Base-by-base conservation (phyloP, 805 yeast species). In the Metschnikowia orientalis region DNA sequence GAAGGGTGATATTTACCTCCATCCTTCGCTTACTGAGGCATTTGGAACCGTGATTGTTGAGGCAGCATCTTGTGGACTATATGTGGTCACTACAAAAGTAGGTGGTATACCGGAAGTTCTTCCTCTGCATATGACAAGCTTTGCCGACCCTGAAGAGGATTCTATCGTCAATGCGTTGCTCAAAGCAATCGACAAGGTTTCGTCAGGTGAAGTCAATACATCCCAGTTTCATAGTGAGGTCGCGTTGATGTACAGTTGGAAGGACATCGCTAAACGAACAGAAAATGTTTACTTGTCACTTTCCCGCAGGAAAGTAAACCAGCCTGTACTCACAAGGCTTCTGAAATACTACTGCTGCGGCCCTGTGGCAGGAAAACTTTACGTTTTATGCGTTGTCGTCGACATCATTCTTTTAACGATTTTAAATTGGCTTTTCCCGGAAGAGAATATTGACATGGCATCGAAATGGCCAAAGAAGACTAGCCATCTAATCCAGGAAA, bases 91-190 rank as follows among this genome's bases (percentile, higher is more conserved):
- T 0, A 92, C 99, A 0, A 77, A 79, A 37, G 98, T 92, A 0
- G 99, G 99, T 8, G 99, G 98, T 4, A 89, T 92, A 23, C 97
- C 97, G 0, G 99, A 92, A 53, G 97, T 92, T 4, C 59, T 92
- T 23, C 99, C 98, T 0, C 70, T 71, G 15, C 84, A 88, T 49
- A 92, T 92, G 97, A 88, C 95, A 1, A 81, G 82, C 1, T 92
- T 84, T 57, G 89, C 97, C 0, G 71, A 79, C 10, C 95, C 97
- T 0, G 84, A 90, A 3, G 96, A 85, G 32, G 85, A 84, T 37
- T 79, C 92, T 2, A 59, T 92, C 25, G 86, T 82, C 1, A 73
- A 69, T 3, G 82, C 89, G 6, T 75, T 90, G 1, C 57, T 78
- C 23, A 57, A 65, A n/a, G 97, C 95, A 0, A 82, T 90, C 8